Base-by-base conservation (phyloP, 2,329 filamentous ascomycete genomes). In the Stemphylium beticola region DNA sequence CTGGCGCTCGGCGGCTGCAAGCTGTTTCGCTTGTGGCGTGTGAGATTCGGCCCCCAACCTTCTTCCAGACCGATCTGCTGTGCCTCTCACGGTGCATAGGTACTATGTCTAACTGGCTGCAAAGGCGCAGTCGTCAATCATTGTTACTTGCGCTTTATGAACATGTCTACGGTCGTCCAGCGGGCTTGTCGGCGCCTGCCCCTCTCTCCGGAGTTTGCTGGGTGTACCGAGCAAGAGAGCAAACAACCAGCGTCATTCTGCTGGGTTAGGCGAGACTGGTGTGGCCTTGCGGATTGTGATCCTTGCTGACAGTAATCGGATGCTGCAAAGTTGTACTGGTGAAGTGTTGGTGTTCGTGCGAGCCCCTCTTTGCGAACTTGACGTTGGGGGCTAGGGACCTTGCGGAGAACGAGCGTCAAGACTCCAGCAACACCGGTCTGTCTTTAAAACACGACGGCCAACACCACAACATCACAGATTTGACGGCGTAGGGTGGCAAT, bases 21-120 rank as follows among this genome's bases (percentile, higher is more conserved):
- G 47, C 50, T 48, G 29, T 7, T 49, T 32, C 45, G 55, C 50
- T 51, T 52, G 56, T 58, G 56, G 56, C 56, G 43, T 11, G 37
- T 12, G 9, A 15, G 22, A 38, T 26, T 14, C 36, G 39, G 56
- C 48, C 56, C 55, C 56, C 56, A 52, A 55, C 33, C 34, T 18
- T 34, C 47, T 34, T 39, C 48, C 41, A 49, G 42, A 17, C 48
- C 33, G 32, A 15, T 44, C 37, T 48, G 32, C 44, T 45, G 37
- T 46, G 44, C 38, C 31, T 39, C 31, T 17, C 26, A 24, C 45
- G 40, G 41, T 39, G 26, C 37, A 24, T 45, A n/a, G n/a, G 18
- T 29, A 43, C 22, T 22, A 38, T 34, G 18, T 37, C 29, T 20
- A 12, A 34, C 38, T 34, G 34, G 49, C 33, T 20, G 29, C 31